These are phyloP conservation scores for Ziziphus jujuba DNA, from an alignment of 306 rosid genomes.

Conservation along the genomic window DNA sequence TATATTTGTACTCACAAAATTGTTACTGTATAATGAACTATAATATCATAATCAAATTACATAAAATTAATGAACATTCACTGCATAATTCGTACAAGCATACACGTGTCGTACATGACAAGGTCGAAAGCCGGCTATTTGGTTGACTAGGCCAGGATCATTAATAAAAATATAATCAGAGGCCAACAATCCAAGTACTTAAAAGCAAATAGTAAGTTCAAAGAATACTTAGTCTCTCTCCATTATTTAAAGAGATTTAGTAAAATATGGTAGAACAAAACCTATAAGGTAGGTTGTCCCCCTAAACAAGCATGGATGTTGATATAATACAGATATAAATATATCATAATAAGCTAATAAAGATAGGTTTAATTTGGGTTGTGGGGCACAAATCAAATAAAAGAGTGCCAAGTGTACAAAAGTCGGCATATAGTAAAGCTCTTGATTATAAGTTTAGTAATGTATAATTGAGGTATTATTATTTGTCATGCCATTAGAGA, in stretches of 20 bases:
- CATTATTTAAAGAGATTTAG: not conserved
- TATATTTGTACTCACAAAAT: too few relatives aligned
- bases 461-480: slow-evolving; percentile 11
- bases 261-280: slow-evolving; percentile 22
- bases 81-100: not conserved
- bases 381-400: slow-evolving; percentile 8
- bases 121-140: slow-evolving; percentile 15
- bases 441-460: slow-evolving; percentile 14
- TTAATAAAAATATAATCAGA: slow-evolving; percentile 1
- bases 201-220: not conserved
- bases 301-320: slow-evolving; percentile 24
- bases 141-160: slow-evolving; percentile 22
- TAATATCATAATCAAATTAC: slow-evolving; percentile 1
- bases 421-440: slow-evolving; percentile 35
- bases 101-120: slow-evolving; percentile 40
- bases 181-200: not conserved
- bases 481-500: slow-evolving; percentile 20
- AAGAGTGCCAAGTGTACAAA: slow-evolving; percentile 32
- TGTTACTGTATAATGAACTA: too few relatives aligned
- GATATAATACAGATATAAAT: not conserved
- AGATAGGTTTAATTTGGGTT: slow-evolving; percentile 2
- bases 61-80: not conserved
- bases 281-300: slow-evolving; percentile 32
- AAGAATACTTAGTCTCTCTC: not conserved
- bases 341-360: not conserved